A percentile compares a stretch with the other conserved stretches of the same genome.
phyloP scores from a whole-genome alignment of 78 protist genomes.

The Dictyostelium discoideum region dicty_2.7 NC_007091.3:1315001-1315500 shows the following conservation, averaged over 20 bases:
- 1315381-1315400: slow-evolving; percentile 96
- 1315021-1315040: neutral
- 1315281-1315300: too few species aligned
- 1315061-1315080: neutral
- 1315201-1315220: too few species aligned
- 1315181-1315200: neutral
- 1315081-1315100: neutral
- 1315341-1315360: neutral
- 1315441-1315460: slow-evolving; percentile 95
- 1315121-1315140: neutral
- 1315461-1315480: slow-evolving; percentile 98
- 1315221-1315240: too few species aligned
- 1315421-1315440: slow-evolving; percentile 89
- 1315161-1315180: too few species aligned
- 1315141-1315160: neutral
- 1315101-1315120: neutral
- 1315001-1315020: slow-evolving; percentile 28
- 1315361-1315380: slow-evolving; percentile 86
- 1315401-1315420: slow-evolving; percentile 91
- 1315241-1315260: too few species aligned
- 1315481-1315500: slow-evolving; percentile 93
- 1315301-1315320: neutral
- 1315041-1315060: neutral
- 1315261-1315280: too few species aligned
- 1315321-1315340: neutral